Percentiles rank a stretch among this genome's conserved stretches.
phyloP scores from a whole-genome alignment of 345 rosid genomes.

The Brassica rapa region DNA sequence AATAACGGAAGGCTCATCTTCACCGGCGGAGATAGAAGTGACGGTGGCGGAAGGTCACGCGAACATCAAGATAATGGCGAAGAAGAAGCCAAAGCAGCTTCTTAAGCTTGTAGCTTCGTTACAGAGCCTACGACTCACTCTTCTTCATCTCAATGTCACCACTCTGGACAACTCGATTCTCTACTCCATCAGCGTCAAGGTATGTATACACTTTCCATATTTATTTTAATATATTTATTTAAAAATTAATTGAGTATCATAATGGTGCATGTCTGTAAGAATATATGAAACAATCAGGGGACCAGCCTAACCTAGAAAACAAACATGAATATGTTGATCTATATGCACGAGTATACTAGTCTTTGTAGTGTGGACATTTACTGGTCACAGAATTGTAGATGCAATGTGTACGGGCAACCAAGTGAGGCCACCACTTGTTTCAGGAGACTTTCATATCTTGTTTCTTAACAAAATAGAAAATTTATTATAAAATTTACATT shows the following conservation, averaged over 20 bases:
- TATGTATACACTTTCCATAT: conserved; percentile 21
- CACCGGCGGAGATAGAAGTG: conserved; percentile 59
- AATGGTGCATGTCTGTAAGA: conserved; percentile 9
- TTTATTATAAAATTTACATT: neutral
- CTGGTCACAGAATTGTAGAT: conserved; percentile 15
- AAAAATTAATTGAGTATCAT: neutral
- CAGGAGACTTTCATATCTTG: conserved; percentile 9
- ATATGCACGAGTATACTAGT: neutral
- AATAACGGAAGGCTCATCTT: conserved; percentile 15
- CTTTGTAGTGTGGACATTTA: neutral
- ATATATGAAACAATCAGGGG: conserved; percentile 4
- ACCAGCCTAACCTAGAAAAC: neutral
- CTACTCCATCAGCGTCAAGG: conserved; percentile 77
- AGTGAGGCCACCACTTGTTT: conserved; percentile 31
- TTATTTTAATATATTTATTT: neutral
- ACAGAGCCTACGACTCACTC: conserved; percentile 56
- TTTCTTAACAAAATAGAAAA: neutral
- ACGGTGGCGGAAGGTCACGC: conserved; percentile 89
- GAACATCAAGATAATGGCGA: conserved; percentile 65
- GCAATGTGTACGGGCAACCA: conserved; percentile 27
- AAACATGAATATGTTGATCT: conserved; percentile 1
- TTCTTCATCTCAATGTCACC: conserved; percentile 80
- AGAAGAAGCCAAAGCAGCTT: conserved; percentile 74
- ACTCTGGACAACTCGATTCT: conserved; percentile 54
- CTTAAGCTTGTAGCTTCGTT: conserved; percentile 58